These are phyloP conservation scores for Boletus reticulatus DNA, from an alignment of 768 basidiomycete genomes.

Conservation along the genomic window DNA sequence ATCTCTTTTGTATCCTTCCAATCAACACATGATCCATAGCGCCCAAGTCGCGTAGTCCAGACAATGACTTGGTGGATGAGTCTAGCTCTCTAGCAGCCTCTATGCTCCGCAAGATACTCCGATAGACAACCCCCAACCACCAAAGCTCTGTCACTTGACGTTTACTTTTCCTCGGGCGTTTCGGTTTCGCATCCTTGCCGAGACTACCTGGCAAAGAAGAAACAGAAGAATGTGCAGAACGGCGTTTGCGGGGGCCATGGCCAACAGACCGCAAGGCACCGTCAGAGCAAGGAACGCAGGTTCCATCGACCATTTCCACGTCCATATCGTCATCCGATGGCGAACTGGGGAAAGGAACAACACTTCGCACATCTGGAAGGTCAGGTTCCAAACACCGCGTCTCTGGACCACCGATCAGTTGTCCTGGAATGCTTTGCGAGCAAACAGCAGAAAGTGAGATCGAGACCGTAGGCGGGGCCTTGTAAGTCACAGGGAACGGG, in stretches of 20 bases:
- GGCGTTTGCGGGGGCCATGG: conserved; percentile 29
- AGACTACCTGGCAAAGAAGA: conserved; percentile 20
- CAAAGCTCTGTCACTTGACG: conserved; percentile 34
- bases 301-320: conserved; percentile 30
- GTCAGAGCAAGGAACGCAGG: conserved; percentile 7
- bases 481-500: conserved; percentile 25
- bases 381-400: conserved; percentile 15
- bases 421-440: conserved; percentile 17
- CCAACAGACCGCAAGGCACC: neutral
- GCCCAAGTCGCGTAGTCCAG: conserved; percentile 11
- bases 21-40: conserved; percentile 34
- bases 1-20: conserved; percentile 31
- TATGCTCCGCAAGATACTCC: conserved; percentile 31
- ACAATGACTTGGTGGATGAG: neutral
- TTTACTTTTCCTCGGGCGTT: conserved; percentile 32
- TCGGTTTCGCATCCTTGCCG: conserved; percentile 21
- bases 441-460: conserved; percentile 37
- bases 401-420: neutral
- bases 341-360: conserved; percentile 38
- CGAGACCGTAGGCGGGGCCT: conserved; percentile 39
- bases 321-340: conserved; percentile 22
- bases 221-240: conserved; percentile 32
- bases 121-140: conserved; percentile 37
- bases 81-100: conserved; percentile 3
- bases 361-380: conserved; percentile 29